phyloP scores from a whole-genome alignment of 257 asterid species.

The Solanum chmielewskii region DNA sequence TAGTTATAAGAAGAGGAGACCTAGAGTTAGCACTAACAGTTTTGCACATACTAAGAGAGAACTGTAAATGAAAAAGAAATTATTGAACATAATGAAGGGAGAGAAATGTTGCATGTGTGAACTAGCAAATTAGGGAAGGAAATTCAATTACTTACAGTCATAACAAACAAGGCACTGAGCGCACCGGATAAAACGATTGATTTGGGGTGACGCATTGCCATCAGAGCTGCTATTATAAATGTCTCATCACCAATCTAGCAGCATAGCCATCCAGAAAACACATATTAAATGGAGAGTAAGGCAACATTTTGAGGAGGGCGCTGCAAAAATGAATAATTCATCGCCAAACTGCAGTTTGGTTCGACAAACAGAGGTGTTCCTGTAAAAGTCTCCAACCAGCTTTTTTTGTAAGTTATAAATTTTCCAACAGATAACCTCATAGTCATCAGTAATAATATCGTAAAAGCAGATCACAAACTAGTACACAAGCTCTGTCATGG shows the following conservation, averaged over 20 bases:
- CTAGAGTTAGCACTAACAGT: not conserved
- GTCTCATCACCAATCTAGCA: conserved; percentile 91
- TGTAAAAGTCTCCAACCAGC: not conserved
- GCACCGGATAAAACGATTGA: conserved; percentile 92
- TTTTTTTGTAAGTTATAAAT: not conserved
- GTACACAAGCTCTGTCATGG: not conserved
- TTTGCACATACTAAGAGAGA: not conserved
- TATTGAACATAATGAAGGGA: not conserved
- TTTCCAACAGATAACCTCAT: not conserved
- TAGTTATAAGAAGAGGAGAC: conserved; percentile 11
- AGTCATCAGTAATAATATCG: not conserved
- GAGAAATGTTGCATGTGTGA: not conserved
- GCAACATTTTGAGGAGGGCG: not conserved
- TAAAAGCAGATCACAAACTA: not conserved
- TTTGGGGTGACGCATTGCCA: conserved; percentile 99
- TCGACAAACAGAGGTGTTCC: not conserved
- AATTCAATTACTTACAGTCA: conserved; percentile 65
- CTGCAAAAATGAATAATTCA: not conserved
- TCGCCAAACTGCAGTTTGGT: not conserved
- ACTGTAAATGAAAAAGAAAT: not conserved
- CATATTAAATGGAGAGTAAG: not conserved
- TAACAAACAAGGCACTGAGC: conserved; percentile 88
- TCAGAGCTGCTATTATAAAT: conserved; percentile 91
- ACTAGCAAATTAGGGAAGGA: not conserved
- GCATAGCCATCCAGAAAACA: conserved; percentile 13